These are phyloP conservation scores for Suillus bovinus DNA, from an alignment of 768 basidiomycete species.

Conservation along the genomic window DNA sequence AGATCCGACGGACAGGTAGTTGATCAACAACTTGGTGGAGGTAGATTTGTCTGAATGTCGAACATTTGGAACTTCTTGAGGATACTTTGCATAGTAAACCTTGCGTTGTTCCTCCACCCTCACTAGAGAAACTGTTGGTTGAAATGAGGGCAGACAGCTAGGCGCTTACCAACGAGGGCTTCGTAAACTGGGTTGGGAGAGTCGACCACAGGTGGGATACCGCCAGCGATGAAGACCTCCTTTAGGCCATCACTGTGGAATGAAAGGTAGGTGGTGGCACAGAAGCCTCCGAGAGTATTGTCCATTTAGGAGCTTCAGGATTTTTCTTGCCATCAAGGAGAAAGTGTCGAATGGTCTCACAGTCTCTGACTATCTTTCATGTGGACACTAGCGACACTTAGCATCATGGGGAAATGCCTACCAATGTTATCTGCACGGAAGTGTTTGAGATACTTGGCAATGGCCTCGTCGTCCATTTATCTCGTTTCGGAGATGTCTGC, in stretches of 20 bases:
- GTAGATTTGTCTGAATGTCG: not conserved
- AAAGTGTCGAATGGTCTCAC: conserved; percentile 44
- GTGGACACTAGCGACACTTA: not conserved
- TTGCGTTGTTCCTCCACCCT: conserved; percentile 43
- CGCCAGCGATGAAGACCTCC: conserved; percentile 49
- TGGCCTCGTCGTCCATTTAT: conserved; percentile 39
- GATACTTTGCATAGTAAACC: conserved; percentile 51
- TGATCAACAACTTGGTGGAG: not conserved
- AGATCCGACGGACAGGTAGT: conserved; percentile 42
- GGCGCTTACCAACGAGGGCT: conserved; percentile 39
- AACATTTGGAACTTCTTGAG: conserved; percentile 45
- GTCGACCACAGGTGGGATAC: conserved; percentile 46
- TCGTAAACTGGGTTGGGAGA: conserved; percentile 45
- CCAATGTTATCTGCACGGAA: conserved; percentile 55
- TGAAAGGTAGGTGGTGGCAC: conserved; percentile 46
- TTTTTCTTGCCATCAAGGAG: conserved; percentile 41
- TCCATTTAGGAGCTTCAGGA: conserved; percentile 50
- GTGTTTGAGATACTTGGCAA: conserved; percentile 49
- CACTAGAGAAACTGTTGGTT: conserved; percentile 22
- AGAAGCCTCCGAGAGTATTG: conserved; percentile 56
- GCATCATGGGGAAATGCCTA: conserved; percentile 17
- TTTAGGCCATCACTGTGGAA: conserved; percentile 45
- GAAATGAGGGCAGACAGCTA: not conserved
- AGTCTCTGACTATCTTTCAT: conserved; percentile 41
- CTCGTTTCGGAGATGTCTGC: conserved; percentile 42